Conservation (phyloP, 2,329 filamentous ascomycete species). For the Aspergillus thermomutatus region DNA sequence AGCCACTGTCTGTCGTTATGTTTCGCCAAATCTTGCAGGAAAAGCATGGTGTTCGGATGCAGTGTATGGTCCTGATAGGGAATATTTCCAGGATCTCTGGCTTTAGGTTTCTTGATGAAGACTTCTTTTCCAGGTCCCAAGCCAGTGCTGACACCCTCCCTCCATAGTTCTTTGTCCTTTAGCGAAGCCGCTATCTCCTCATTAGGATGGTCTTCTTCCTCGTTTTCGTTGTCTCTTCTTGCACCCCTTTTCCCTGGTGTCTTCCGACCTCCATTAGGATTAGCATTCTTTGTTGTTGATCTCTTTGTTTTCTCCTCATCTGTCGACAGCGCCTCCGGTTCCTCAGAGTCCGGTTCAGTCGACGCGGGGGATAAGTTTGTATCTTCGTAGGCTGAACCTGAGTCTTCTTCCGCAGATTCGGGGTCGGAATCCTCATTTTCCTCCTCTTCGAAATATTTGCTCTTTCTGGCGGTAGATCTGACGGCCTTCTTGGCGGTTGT, state of each 20-base stretch:
- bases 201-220: slow-evolving; percentile 54
- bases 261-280: not conserved
- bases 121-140: slow-evolving; percentile 59
- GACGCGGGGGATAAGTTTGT: slow-evolving; percentile 1
- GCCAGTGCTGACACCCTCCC: slow-evolving; percentile 52
- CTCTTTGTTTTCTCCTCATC: not conserved
- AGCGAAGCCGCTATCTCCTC: slow-evolving; percentile 53
- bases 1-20: slow-evolving; percentile 64
- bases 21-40: slow-evolving; percentile 55
- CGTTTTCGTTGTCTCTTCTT: not conserved
- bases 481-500: slow-evolving; percentile 14
- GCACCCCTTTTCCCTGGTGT: not conserved
- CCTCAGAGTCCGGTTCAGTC: slow-evolving; percentile 2
- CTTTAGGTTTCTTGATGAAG: slow-evolving; percentile 61
- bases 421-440: slow-evolving; percentile 32
- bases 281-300: not conserved
- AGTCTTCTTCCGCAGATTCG: slow-evolving; percentile 20
- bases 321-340: slow-evolving; percentile 1
- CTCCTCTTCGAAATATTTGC: slow-evolving; percentile 50
- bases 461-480: slow-evolving; percentile 46
- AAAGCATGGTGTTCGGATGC: slow-evolving; percentile 62
- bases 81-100: slow-evolving; percentile 57
- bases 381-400: slow-evolving; percentile 14
- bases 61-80: slow-evolving; percentile 57
- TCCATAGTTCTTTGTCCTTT: slow-evolving; percentile 53